phyloP scores from a whole-genome alignment of 1,284 basidiomycete species.

The Trametes pubescens region DNA sequence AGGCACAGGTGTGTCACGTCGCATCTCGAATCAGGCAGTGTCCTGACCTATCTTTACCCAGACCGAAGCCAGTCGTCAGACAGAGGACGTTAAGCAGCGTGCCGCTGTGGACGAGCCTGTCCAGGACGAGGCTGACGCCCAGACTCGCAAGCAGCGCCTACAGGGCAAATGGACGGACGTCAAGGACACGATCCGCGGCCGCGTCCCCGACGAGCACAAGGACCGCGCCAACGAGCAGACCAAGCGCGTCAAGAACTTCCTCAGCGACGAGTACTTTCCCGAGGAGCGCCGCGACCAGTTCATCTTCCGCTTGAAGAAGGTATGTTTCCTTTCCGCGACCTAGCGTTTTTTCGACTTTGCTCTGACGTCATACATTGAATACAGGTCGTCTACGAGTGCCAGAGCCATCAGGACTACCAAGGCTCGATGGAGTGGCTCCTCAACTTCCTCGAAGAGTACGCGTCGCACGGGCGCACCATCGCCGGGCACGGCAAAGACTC shows the following conservation, averaged over 20 bases:
- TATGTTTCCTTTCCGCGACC: neutral
- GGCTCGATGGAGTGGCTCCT: constrained; percentile 83
- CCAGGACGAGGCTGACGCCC: constrained; percentile 48
- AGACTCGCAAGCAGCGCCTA: constrained; percentile 59
- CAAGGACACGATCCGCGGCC: constrained; percentile 55
- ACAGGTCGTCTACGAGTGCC: constrained; percentile 86
- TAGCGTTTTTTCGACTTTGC: neutral
- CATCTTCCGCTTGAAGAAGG: constrained; percentile 84
- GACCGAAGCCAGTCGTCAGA: constrained; percentile 41
- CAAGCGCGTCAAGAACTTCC: constrained; percentile 69
- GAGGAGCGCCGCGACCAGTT: constrained; percentile 86
- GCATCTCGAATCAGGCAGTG: too few relatives aligned
- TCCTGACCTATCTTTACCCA: constrained; percentile 8
- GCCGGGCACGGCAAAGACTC: constrained; percentile 52
- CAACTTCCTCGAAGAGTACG: constrained; percentile 76
- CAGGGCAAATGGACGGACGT: constrained; percentile 55
- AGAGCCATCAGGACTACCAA: constrained; percentile 92
- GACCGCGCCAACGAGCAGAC: constrained; percentile 59
- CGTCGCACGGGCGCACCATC: constrained; percentile 63
- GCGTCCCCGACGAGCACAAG: constrained; percentile 69
- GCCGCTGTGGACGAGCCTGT: constrained; percentile 31
- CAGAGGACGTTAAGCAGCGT: constrained; percentile 32
- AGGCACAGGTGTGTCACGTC: constrained; percentile 32
- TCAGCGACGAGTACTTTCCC: constrained; percentile 87
- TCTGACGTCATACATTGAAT: neutral